Evolutionary conservation across 1,284 basidiomycete genomes (phyloP).

Genomic region (Sanghuangporus baumii): DNA sequence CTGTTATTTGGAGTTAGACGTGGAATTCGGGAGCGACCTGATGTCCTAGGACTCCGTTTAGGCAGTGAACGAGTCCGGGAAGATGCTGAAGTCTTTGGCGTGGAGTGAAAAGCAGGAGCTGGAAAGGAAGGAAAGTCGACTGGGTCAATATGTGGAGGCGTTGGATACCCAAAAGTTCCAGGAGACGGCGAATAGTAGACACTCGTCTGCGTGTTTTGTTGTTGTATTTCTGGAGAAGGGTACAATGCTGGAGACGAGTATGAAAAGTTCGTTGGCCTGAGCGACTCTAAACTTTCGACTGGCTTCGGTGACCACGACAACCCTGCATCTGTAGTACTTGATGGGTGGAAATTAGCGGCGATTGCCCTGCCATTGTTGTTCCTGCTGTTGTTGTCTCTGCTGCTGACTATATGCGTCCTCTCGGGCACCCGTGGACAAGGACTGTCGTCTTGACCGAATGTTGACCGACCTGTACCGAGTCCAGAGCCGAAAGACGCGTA

Average conservation of each 20-base stretch:
- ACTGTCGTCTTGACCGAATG: slow-evolving; percentile 10
- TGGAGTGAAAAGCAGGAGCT: slow-evolving; percentile 12
- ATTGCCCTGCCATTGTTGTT: neutral
- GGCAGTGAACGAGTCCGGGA: neutral
- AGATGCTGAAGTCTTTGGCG: slow-evolving; percentile 3
- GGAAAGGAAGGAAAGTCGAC: neutral
- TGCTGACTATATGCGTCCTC: neutral
- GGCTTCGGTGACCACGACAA: slow-evolving; percentile 15
- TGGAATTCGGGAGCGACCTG: neutral
- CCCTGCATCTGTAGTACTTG: neutral
- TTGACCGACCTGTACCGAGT: slow-evolving; percentile 4
- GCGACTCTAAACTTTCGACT: neutral
- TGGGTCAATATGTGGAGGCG: slow-evolving; percentile 2
- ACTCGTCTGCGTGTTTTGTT: slow-evolving; percentile 1
- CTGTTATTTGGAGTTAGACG: neutral
- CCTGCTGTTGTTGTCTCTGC: too few relatives aligned
- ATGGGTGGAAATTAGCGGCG: neutral
- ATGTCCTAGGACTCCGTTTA: neutral
- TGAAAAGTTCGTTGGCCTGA: neutral
- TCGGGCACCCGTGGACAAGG: neutral
- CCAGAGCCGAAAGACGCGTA: neutral
- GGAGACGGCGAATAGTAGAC: slow-evolving; percentile 9
- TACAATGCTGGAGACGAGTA: neutral
- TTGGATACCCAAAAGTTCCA: slow-evolving; percentile 13
- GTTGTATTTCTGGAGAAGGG: neutral